phyloP scores from a whole-genome alignment of 768 basidiomycete species.

The Paxillus involutus region DNA sequence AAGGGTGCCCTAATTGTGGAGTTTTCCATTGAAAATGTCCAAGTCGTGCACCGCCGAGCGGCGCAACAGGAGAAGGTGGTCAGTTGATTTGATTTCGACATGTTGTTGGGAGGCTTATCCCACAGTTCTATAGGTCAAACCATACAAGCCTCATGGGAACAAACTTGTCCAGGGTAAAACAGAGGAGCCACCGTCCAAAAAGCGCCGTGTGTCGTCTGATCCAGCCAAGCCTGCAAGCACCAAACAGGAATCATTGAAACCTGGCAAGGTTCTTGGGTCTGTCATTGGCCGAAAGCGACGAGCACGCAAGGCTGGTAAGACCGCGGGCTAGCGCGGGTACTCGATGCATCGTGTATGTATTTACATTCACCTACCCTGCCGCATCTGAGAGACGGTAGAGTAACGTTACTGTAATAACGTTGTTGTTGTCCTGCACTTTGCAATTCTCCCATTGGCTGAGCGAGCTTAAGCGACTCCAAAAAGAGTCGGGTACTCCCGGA shows the following conservation, averaged over 20 bases:
- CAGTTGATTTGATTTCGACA: not conserved
- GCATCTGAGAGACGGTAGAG: no score
- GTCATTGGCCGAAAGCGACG: conserved; percentile 83
- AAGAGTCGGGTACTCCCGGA: no score
- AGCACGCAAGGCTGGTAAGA: conserved; percentile 47
- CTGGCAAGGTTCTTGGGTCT: conserved; percentile 54
- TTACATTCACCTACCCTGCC: not conserved
- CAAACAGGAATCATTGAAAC: conserved; percentile 20
- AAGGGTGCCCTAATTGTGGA: conserved; percentile 77
- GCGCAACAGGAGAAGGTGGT: conserved; percentile 43
- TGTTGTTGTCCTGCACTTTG: no score
- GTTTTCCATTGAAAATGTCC: conserved; percentile 94
- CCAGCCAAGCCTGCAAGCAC: conserved; percentile 18
- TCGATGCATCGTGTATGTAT: not conserved
- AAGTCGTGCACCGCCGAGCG: conserved; percentile 78
- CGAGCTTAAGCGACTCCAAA: no score
- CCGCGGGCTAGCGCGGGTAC: conserved; percentile 12
- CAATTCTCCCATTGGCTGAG: no score
- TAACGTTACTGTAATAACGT: no score
- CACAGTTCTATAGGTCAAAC: conserved; percentile 2
- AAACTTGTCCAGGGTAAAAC: conserved; percentile 1
- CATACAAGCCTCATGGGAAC: not conserved
- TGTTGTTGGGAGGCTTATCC: not conserved
- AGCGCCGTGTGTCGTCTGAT: conserved; percentile 33
- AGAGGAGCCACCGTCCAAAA: conserved; percentile 42